These are phyloP conservation scores for Jatropha multifida DNA, from an alignment of 441 rosid genomes.

Conservation along the genomic window DNA sequence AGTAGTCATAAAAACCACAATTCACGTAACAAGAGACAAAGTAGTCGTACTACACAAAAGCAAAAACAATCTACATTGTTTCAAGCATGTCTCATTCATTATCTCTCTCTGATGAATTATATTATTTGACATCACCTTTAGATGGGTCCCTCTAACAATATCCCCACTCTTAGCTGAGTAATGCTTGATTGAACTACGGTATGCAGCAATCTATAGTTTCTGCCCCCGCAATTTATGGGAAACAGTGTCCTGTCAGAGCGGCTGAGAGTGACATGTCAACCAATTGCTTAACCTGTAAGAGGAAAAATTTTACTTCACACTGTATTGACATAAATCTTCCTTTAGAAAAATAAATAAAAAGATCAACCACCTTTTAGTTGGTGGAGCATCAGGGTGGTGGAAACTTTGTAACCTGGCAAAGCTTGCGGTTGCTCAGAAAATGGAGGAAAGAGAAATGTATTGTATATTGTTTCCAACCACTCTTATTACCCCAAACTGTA, in stretches of 20 bases:
- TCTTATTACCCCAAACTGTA: background rate
- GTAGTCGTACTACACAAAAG: constrained; percentile 3
- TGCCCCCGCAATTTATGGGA: constrained; percentile 20
- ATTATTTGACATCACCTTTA: constrained; percentile 16
- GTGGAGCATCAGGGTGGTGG: constrained; percentile 14
- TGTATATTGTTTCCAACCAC: constrained; percentile 2
- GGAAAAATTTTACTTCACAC: background rate
- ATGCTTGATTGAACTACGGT: background rate
- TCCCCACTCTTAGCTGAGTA: background rate
- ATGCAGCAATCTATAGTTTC: background rate
- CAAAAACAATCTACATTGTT: constrained; percentile 22
- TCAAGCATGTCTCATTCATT: constrained; percentile 27
- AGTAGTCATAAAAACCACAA: constrained; percentile 4
- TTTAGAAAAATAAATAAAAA: background rate
- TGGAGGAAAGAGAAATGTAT: background rate
- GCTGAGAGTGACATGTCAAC: constrained; percentile 26
- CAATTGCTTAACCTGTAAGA: constrained; percentile 5
- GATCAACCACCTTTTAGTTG: constrained; percentile 9
- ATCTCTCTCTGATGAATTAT: constrained; percentile 18
- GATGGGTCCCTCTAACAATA: constrained; percentile 10
- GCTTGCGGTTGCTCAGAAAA: constrained; percentile 8
- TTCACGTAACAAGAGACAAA: constrained; percentile 8
- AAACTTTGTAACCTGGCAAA: constrained; percentile 6
- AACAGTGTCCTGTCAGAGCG: background rate
- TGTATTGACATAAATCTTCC: background rate